Conservation (phyloP, 78 protist species). For the Mantamonas sphyraenae region DNA sequence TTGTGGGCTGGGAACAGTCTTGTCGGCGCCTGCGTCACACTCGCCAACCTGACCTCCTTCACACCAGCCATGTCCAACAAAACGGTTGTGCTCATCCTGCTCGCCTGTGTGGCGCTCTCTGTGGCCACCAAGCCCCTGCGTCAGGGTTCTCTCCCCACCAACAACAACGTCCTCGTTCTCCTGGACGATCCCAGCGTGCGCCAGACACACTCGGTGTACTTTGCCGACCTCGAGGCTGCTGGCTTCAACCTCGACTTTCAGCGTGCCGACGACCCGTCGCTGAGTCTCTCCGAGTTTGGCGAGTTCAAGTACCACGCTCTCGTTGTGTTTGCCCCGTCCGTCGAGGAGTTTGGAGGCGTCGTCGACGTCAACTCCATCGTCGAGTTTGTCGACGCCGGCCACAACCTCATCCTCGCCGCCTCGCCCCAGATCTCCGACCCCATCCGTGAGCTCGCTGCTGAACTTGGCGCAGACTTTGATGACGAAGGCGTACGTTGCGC, state of each 20-base stretch:
- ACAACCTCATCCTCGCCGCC: slow-evolving; percentile 58
- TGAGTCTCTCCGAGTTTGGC: slow-evolving; percentile 31
- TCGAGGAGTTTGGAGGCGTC: slow-evolving; percentile 36
- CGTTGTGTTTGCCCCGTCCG: slow-evolving; percentile 43
- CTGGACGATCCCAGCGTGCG: slow-evolving; percentile 15
- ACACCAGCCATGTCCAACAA: too few species aligned
- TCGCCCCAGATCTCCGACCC: slow-evolving; percentile 32
- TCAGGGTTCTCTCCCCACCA: background rate
- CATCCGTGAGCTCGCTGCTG: slow-evolving; percentile 53
- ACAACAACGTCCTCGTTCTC: slow-evolving; percentile 39
- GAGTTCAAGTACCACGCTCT: slow-evolving; percentile 45
- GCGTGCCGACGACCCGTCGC: slow-evolving; percentile 11
- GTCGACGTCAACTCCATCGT: slow-evolving; percentile 20
- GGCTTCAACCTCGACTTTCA: slow-evolving; percentile 36
- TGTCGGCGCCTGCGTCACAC: too few species aligned
- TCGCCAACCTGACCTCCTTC: too few species aligned
- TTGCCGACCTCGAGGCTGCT: slow-evolving; percentile 29
- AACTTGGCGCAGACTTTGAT: slow-evolving; percentile 59
- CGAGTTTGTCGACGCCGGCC: slow-evolving; percentile 53
- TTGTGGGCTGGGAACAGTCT: too few species aligned
- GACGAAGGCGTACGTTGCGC: too few species aligned
- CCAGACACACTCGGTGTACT: slow-evolving; percentile 47
- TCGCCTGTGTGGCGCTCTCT: too few species aligned
- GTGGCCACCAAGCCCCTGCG: too few species aligned
- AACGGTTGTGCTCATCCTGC: too few species aligned